A percentile compares a stretch with the other conserved stretches of the same genome.
phyloP scores from a whole-genome alignment of 2,329 filamentous ascomycete genomes.

The Incumbomyces delicatus region DNA sequence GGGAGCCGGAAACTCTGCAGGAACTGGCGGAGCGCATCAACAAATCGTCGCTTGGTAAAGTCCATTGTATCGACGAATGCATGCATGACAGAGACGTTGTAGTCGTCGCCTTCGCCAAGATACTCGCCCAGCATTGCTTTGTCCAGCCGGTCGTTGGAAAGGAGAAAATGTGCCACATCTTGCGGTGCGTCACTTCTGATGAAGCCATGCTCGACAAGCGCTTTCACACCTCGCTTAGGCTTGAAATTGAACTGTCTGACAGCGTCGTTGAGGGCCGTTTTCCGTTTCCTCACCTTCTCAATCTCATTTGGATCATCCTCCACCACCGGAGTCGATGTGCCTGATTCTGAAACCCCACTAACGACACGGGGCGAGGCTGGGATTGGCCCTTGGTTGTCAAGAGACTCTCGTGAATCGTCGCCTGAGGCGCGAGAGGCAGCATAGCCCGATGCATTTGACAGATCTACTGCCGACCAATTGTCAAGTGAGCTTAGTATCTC shows the following conservation, averaged over 20 bases:
- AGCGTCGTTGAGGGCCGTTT: conserved; percentile 82
- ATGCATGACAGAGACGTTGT: conserved; percentile 97
- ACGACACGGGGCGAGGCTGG: conserved; percentile 49
- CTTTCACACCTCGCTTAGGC: conserved; percentile 84
- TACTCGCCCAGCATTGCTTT: conserved; percentile 92
- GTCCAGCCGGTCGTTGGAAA: conserved; percentile 73
- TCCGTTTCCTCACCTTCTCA: conserved; percentile 89
- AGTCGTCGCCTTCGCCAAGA: conserved; percentile 81
- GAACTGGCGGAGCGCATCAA: conserved; percentile 83
- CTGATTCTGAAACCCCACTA: conserved; percentile 41
- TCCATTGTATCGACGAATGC: conserved; percentile 95
- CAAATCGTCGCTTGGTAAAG: conserved; percentile 81
- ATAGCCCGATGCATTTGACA: conserved; percentile 24
- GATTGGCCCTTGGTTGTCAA: conserved; percentile 56
- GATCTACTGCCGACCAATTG: conserved; percentile 63
- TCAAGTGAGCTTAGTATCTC: conserved; percentile 82
- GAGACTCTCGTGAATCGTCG: conserved; percentile 58
- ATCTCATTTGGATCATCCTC: conserved; percentile 90
- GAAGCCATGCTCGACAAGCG: conserved; percentile 74
- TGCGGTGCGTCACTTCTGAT: conserved; percentile 67
- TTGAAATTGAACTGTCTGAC: conserved; percentile 96
- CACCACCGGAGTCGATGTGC: conserved; percentile 56
- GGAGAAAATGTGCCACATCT: conserved; percentile 75
- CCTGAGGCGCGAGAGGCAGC: conserved; percentile 42
- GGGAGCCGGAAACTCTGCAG: conserved; percentile 90